Conservation (phyloP, 1,139 yeast species). For the Citeromyces hawaiiensis region DNA sequence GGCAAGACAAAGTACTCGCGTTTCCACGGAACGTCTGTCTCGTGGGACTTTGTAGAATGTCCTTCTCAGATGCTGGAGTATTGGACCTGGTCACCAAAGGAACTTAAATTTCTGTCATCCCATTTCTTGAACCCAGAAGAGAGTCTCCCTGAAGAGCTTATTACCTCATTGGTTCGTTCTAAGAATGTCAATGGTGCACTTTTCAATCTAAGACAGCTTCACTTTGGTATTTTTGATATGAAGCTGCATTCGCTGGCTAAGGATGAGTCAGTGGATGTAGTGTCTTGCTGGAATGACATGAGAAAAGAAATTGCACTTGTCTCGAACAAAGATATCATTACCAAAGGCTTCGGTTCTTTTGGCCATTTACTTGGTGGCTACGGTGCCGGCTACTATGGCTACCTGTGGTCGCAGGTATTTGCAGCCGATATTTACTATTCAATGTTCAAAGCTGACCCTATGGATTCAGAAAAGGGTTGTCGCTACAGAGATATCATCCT, state of each 20-base stretch:
- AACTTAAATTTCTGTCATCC: conserved; percentile 43
- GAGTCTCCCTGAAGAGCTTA: conserved; percentile 41
- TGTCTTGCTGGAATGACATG: conserved; percentile 47
- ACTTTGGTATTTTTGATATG: conserved; percentile 69
- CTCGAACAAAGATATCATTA: conserved; percentile 35
- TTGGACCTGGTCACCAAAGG: conserved; percentile 72
- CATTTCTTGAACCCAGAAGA: conserved; percentile 51
- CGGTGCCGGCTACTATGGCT: conserved; percentile 80
- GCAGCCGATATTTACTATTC: conserved; percentile 74
- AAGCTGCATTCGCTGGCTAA: conserved; percentile 38
- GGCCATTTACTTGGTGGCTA: conserved; percentile 82
- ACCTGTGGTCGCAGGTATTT: conserved; percentile 74
- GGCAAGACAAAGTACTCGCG: conserved; percentile 51
- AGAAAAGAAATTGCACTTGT: conserved; percentile 46
- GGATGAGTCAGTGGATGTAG: conserved; percentile 28
- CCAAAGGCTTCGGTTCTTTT: conserved; percentile 64
- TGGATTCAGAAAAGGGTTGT: conserved; percentile 47
- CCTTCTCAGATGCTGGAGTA: conserved; percentile 85
- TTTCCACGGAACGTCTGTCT: conserved; percentile 66
- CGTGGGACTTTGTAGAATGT: conserved; percentile 81
- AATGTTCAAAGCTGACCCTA: conserved; percentile 56
- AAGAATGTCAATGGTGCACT: conserved; percentile 71
- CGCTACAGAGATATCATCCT: conserved; percentile 60
- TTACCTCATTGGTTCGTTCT: conserved; percentile 46
- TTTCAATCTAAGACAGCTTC: conserved; percentile 59